Base-by-base conservation (phyloP, 179 eudicot genomes). In the Monotropa hypopitys region DNA sequence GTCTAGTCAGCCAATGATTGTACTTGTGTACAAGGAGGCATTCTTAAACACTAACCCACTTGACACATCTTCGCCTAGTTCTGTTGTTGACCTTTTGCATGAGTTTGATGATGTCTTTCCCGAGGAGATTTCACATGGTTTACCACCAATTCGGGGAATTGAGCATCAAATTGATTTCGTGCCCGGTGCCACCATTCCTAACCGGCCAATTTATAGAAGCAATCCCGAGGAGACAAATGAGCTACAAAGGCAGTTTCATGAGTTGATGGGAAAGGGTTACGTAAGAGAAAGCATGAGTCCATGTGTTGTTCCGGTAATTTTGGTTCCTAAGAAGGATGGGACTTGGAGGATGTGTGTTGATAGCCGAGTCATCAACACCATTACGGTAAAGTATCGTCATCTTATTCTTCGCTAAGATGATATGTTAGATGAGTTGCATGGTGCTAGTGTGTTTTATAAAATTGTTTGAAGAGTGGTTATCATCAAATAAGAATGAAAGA, bases 241-340 rank as follows among this genome's bases (percentile, higher is more conserved):
- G 10, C 66, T 59, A 26, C 66, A 59, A 59, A 26, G 15, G 66
- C 66, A 59, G 10, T 15, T 59, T 8, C 16, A 26, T 2, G 46
- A 62, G 23, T 63, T 76, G 9, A 7, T 63, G 23, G 15, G 5
- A 13, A 79, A 72, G 5, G 81, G 77, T 7, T 6, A 35, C n/a
- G 46, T 75, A n/a, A 23, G 40, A 1, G 75, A 75, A 26, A 69
- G 70, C 43, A 53, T 54, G 57, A 42, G 69, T 32, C 79, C 76
- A 7, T 80, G 79, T n/a, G 42, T 9, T 0, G 33, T 75, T 2
- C 45, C 49, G 4, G 62, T 45, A 10, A 5, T 57, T 3, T 33
- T 66, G 0, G 72, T 74, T 1, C 47, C 75, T 16, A 80, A 80
- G 68, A 80, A 80, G 46, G 75, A 80, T 43, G 61, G 70, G 68